Base-by-base conservation (phyloP, 495 filamentous ascomycete species). In the Rostrohypoxylon terebratum region DNA sequence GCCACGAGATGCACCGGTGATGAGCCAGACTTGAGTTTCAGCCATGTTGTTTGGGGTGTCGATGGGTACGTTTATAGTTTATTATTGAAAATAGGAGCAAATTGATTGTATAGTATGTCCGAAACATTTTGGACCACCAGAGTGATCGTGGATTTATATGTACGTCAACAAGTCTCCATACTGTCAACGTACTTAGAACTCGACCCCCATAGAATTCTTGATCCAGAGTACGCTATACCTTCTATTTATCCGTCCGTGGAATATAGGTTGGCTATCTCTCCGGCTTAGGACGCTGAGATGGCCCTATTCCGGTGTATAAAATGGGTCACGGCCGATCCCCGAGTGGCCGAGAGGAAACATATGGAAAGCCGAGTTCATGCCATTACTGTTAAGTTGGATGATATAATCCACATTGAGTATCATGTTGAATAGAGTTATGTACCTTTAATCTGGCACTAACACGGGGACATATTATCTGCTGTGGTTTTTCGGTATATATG, bases 1-100 rank as follows among this genome's bases (percentile, higher is more conserved):
- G 33, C 84, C 81, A 21, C 80, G 78, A 11, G 82, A 81, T 64
- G 79, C 77, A 36, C 83, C 83, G 5, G 84, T 86, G 36, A 86
- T 81, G 38, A 86, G 78, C 83, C 84, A 85, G 25, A 83, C 78
- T 69, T 78, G 54, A 33, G 71, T 33, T 42, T 64, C 66, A 54
- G 63, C 45, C 73, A 71, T 77, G 34, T 23, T 45, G n/a, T 13
- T 8, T 16, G 16, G 31, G 21, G 11, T 3, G 25, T 55, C 6
- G 21, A 51, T 3, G 13, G 36, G 36, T 38, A 38, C 13, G 36
- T 38, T 38, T 38, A 8, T 38, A 13, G 2, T 38, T 38, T 38
- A 10, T 38, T 38, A 38, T 11, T 38, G 13, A 38, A 38, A 2
- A 5, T 45, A 9, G 5, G 16, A 20, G 8, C 6, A 45, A 16